Evolutionary conservation across 2,329 filamentous ascomycete genomes (phyloP).

Genomic region (Sporothrix curviconia): DNA sequence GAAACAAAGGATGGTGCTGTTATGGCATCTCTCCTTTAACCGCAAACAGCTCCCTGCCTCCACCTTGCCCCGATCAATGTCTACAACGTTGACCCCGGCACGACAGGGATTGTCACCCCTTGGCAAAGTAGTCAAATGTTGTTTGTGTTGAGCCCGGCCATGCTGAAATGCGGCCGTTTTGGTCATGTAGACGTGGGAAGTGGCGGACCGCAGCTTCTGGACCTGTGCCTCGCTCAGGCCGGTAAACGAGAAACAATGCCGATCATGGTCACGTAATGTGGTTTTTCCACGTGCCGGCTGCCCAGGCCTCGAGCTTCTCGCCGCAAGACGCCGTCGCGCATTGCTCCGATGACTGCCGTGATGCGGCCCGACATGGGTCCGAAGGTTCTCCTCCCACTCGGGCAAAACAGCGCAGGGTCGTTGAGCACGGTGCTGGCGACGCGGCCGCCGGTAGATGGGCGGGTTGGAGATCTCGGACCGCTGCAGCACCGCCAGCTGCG

Average conservation of each 20-base stretch:
- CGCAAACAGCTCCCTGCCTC: not conserved
- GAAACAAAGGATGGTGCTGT: no score
- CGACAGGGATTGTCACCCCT: conserved; percentile 80
- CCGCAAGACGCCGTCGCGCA: no score
- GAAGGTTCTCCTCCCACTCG: conserved; percentile 88
- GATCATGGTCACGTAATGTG: conserved; percentile 98
- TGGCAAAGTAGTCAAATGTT: conserved; percentile 92
- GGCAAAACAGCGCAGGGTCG: conserved; percentile 70
- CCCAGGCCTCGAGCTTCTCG: conserved; percentile 73
- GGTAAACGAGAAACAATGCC: conserved; percentile 98
- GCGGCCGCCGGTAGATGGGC: conserved; percentile 83
- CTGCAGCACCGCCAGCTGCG: conserved; percentile 88
- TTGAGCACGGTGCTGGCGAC: conserved; percentile 83
- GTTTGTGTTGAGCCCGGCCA: conserved; percentile 90
- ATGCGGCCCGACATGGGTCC: conserved; percentile 94
- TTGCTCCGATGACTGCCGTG: conserved; percentile 83
- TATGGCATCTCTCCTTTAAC: no score
- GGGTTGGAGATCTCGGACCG: conserved; percentile 97
- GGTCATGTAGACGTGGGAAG: conserved; percentile 80
- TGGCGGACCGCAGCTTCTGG: conserved; percentile 59
- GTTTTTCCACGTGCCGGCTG: conserved; percentile 89
- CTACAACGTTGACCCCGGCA: conserved; percentile 45
- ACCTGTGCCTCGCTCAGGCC: conserved; percentile 71
- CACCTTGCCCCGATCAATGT: not conserved
- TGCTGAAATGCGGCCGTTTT: conserved; percentile 98